Evolutionary conservation across 1,139 yeast species (phyloP).

Genomic region (Saccharomycopsis crataegensis): DNA sequence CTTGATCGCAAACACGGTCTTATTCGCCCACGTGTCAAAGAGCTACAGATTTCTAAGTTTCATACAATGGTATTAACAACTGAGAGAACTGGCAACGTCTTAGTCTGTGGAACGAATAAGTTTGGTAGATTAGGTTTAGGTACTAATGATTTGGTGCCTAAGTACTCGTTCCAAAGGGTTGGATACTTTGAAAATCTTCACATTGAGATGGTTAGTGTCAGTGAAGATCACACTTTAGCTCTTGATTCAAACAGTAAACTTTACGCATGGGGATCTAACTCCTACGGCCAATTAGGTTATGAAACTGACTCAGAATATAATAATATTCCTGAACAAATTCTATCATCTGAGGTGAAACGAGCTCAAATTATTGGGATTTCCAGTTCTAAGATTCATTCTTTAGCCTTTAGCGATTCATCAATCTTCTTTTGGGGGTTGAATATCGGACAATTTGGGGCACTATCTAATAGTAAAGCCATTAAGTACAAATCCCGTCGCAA

Average conservation of each 20-base stretch:
- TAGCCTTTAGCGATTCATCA: slow-evolving; percentile 47
- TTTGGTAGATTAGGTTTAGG: slow-evolving; percentile 67
- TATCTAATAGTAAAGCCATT: slow-evolving; percentile 21
- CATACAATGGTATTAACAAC: slow-evolving; percentile 58
- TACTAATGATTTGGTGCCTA: slow-evolving; percentile 25
- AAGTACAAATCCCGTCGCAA: slow-evolving; percentile 25
- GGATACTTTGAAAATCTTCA: slow-evolving; percentile 28
- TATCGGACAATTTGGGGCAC: slow-evolving; percentile 77
- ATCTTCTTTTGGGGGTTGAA: slow-evolving; percentile 76
- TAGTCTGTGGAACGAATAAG: slow-evolving; percentile 60
- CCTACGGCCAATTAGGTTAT: slow-evolving; percentile 59
- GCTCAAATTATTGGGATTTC: slow-evolving; percentile 43
- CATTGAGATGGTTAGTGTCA: slow-evolving; percentile 41
- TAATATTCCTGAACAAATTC: slow-evolving; percentile 42
- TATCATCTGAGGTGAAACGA: slow-evolving; percentile 41
- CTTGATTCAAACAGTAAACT: slow-evolving; percentile 46
- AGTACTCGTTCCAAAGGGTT: slow-evolving; percentile 34
- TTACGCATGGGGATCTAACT: slow-evolving; percentile 75
- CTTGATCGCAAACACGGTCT: slow-evolving; percentile 20
- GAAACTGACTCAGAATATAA: slow-evolving; percentile 34
- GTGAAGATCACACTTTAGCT: slow-evolving; percentile 61
- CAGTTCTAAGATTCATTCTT: slow-evolving; percentile 68
- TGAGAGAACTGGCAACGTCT: slow-evolving; percentile 39
- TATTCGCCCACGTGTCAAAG: slow-evolving; percentile 24
- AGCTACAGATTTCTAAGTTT: slow-evolving; percentile 51